Conservation (phyloP, 345 rosid genomes). For the Laguncularia racemosa region DNA sequence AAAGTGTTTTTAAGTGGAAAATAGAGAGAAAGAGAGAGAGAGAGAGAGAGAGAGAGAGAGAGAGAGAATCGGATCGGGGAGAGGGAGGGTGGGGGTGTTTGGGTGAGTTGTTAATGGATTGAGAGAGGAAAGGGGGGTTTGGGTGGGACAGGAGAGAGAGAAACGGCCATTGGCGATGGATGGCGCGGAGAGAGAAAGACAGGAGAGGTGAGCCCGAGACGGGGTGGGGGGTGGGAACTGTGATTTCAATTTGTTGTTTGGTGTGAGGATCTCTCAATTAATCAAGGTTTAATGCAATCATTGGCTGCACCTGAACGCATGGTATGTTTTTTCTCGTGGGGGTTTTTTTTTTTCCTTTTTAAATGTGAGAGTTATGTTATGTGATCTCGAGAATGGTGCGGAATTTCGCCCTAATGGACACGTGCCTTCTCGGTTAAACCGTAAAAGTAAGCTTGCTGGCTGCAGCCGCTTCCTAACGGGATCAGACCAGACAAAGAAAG, state of each 20-base stretch:
- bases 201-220: not conserved
- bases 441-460: too few relatives aligned
- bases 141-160: conserved; percentile 7
- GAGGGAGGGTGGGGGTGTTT: conserved; percentile 24
- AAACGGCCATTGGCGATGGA: conserved; percentile 3
- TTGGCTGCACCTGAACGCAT: conserved; percentile 7
- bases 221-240: not conserved
- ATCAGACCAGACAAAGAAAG: too few relatives aligned
- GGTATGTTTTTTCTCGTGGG: not conserved
- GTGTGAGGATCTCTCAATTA: too few relatives aligned
- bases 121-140: conserved; percentile 5
- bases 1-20: not conserved
- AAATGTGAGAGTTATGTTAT: too few relatives aligned
- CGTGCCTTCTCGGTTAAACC: too few relatives aligned
- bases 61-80: not conserved
- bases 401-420: too few relatives aligned
- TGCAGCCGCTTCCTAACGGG: too few relatives aligned
- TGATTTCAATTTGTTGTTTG: not conserved
- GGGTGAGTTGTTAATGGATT: conserved; percentile 8
- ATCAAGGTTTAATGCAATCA: conserved; percentile 4
- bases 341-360: not conserved
- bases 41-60: conserved; percentile 15
- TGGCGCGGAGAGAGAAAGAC: not conserved
- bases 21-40: conserved; percentile 27
- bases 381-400: too few relatives aligned